Evolutionary conservation across 2,329 filamentous ascomycete species (phyloP), one percentile per base, ranked within the genome.

Genomic region (Ophioceras dolichostomum): DNA sequence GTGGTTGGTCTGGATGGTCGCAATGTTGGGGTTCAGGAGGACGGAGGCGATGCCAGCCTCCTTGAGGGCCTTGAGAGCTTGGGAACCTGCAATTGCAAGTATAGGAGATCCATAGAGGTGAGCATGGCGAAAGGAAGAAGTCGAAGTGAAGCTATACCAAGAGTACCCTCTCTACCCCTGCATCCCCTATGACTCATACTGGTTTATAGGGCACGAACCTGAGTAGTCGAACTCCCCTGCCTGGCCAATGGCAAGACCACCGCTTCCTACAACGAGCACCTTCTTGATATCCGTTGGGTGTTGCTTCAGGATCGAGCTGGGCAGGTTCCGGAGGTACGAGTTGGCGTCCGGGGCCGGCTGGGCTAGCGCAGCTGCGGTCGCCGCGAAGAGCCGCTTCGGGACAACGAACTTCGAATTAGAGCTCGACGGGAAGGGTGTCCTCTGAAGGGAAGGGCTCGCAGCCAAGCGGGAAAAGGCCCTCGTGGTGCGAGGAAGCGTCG

Each of bases 141-240:
- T n/a, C n/a, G n/a, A n/a, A n/a, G n/a, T n/a, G n/a, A n/a, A n/a
- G n/a, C n/a, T n/a, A n/a, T n/a, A n/a, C n/a, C n/a, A n/a, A n/a
- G n/a, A n/a, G n/a, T n/a, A n/a, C n/a, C n/a, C n/a, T n/a, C n/a
- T n/a, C n/a, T n/a, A n/a, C n/a, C n/a, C 22, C 12, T 26, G 22
- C 17, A 32, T 20, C 19, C n/a, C 16, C 10, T 13, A 44, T 52
- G 51, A 56, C 46, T 55, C 51, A 48, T 44, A 34, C 22, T 26
- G 8, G 8, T 26, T 26, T 26, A 26, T 26, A 26, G 36, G 26
- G 27, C 45, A 70, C 79, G 48, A 70, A 94, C 87, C 89, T 60
- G 91, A 96, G 63, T 96, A 96, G 65, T 96, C 89, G 53, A 96
- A 96, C 67, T 96, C 89, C 66, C 89, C 89, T 47, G 89, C 89